Percentiles rank a stretch among this genome's conserved stretches.
phyloP scores from a whole-genome alignment of 2,329 filamentous ascomycete species.

The Plectosphaerella cucumerina region DNA sequence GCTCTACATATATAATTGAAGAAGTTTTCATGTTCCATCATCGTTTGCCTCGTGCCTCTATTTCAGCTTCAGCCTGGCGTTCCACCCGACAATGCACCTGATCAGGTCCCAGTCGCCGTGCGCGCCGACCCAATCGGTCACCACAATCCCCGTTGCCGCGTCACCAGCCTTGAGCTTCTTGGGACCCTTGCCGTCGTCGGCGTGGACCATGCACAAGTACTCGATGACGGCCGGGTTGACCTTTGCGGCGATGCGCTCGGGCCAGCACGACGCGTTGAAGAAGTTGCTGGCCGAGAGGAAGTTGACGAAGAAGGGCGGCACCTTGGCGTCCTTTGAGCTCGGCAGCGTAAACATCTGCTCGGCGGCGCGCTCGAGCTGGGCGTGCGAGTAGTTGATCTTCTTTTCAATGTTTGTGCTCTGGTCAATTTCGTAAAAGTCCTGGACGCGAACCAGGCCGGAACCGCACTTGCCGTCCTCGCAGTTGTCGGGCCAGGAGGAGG shows the following conservation, averaged over 20 bases:
- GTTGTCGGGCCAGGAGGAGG: constrained; percentile 79
- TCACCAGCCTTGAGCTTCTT: constrained; percentile 55
- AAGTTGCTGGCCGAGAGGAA: constrained; percentile 92
- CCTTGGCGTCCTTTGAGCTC: constrained; percentile 22
- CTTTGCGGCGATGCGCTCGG: constrained; percentile 82
- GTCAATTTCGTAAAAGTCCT: constrained; percentile 90
- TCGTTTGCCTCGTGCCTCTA: constrained; percentile 19
- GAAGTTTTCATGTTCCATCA: neutral
- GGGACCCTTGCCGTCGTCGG: constrained; percentile 45
- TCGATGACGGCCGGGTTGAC: constrained; percentile 74
- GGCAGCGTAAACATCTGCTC: constrained; percentile 43
- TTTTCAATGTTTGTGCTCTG: constrained; percentile 70
- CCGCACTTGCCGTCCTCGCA: constrained; percentile 68
- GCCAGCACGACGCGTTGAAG: constrained; percentile 90
- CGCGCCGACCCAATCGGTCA: constrained; percentile 90
- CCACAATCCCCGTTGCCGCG: constrained; percentile 79
- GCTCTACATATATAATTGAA: neutral
- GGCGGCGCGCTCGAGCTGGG: constrained; percentile 72
- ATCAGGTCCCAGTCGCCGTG: constrained; percentile 89
- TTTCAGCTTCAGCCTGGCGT: constrained; percentile 59
- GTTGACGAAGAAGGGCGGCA: constrained; percentile 76
- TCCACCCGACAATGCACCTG: constrained; percentile 86
- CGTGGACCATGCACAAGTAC: constrained; percentile 56
- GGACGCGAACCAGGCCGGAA: constrained; percentile 74
- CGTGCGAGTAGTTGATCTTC: constrained; percentile 71